These are phyloP conservation scores for Fonsecaea erecta DNA, from an alignment of 2,329 filamentous ascomycete genomes.

Conservation along the genomic window DNA sequence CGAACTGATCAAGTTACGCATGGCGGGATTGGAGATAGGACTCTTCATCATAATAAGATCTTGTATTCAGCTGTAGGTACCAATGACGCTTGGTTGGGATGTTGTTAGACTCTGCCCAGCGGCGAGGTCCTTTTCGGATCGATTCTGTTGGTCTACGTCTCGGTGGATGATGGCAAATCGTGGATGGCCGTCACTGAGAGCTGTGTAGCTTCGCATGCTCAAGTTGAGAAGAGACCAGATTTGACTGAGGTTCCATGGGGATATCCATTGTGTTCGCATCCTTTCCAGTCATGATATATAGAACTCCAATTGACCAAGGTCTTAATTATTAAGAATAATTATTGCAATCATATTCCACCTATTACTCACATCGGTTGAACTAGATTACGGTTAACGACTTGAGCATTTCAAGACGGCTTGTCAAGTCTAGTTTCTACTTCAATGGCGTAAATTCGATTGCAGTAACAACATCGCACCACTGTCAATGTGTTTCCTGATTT, in stretches of 20 bases:
- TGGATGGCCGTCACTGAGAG: not conserved
- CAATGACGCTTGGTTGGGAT: not conserved
- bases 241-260: not conserved
- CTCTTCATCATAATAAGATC: not conserved
- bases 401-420: too few species aligned
- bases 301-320: not conserved
- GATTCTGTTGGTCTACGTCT: not conserved
- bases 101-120: not conserved
- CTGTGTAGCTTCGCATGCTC: not conserved
- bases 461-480: too few species aligned
- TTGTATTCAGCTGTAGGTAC: not conserved
- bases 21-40: too few species aligned
- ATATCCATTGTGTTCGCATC: not conserved
- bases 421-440: too few species aligned
- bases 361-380: not conserved
- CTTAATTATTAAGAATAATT: too few species aligned
- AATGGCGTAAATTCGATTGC: too few species aligned
- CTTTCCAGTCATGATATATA: not conserved
- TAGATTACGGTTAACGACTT: too few species aligned
- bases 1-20: not conserved
- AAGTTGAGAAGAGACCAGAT: not conserved
- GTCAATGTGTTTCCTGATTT: not conserved
- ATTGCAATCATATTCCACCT: too few species aligned
- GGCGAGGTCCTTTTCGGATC: not conserved
- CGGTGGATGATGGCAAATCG: not conserved